Base-by-base conservation (phyloP, 2,329 filamentous ascomycete species). In the Nigrospora oryzae region DNA sequence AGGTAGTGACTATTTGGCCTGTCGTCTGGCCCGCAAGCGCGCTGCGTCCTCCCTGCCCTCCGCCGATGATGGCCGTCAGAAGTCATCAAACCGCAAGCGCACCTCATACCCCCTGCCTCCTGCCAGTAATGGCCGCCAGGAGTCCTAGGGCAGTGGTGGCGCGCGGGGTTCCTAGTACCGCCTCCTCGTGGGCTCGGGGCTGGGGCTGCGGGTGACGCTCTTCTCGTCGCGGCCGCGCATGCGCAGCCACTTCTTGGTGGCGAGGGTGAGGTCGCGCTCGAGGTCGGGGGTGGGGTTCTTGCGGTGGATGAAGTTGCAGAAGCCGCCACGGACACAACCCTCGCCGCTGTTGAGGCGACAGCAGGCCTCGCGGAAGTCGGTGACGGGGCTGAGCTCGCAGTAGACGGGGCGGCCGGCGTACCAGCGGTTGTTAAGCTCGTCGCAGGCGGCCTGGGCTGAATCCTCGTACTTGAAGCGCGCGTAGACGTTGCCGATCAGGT, bases 381-480 rank as follows among this genome's bases (percentile, higher is more conserved):
- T 98, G 46, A 98, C 93, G 56, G 93, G 93, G 43, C 84, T 90
- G 46, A 98, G 74, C 70, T 98, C 93, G 80, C 91, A 96, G 74
- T 98, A 98, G 67, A 98, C 95, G 52, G 93, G 93, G 43, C 93
- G 79, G 16, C 88, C 93, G 49, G 93, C 91, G 70, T 98, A 98
- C 93, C 93, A 98, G 59, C 93, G 84, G 46, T 79, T 83, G 69
- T 97, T 98, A 56, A 97, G 80, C 49, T 85, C 84, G 69, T 97
- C 93, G 76, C 91, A 96, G 49, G 93, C 93, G 52, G 82, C 80
- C 66, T 97, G 90, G 42, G 93, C 90, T 44, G 84, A 84, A 67
- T 98, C 93, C 77, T 98, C 93, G 77, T 97, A 98, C 71, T 98
- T 98, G 84, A 97, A 98, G 56, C 93, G 89, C 42, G 93, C 93